These are phyloP conservation scores for Colletotrichum viniferum DNA, from an alignment of 2,329 filamentous ascomycete species.

Conservation along the genomic window DNA sequence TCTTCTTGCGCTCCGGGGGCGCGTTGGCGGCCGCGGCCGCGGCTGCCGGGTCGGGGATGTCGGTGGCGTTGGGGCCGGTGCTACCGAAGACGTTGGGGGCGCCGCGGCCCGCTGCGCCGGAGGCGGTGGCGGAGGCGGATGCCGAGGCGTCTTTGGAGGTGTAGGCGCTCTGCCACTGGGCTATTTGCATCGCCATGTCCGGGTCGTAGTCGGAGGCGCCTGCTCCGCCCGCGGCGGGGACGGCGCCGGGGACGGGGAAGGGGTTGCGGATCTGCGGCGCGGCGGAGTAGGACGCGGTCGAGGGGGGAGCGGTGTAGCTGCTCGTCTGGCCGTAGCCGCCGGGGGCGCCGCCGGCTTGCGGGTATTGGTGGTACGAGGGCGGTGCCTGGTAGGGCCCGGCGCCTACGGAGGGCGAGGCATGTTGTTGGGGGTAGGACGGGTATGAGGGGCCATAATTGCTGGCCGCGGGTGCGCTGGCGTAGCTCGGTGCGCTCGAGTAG, in stretches of 20 bases:
- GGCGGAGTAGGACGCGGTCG: slow-evolving; percentile 46
- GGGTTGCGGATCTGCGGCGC: slow-evolving; percentile 80
- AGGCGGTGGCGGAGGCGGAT: neutral
- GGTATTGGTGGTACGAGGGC: slow-evolving; percentile 30
- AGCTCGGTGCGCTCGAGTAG: slow-evolving; percentile 40
- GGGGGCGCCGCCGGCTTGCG: slow-evolving; percentile 30
- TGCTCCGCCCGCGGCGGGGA: slow-evolving; percentile 5
- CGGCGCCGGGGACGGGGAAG: slow-evolving; percentile 68
- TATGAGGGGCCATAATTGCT: slow-evolving; percentile 49
- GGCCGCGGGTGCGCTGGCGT: slow-evolving; percentile 37
- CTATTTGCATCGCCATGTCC: slow-evolving; percentile 89
- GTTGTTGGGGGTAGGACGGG: slow-evolving; percentile 40
- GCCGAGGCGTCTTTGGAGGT: slow-evolving; percentile 19
- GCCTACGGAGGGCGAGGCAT: slow-evolving; percentile 25
- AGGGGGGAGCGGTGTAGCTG: slow-evolving; percentile 33
- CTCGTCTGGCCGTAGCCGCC: slow-evolving; percentile 27
- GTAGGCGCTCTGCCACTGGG: slow-evolving; percentile 94
- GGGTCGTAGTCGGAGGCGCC: slow-evolving; percentile 65
- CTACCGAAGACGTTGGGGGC: slow-evolving; percentile 31
- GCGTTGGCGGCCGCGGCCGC: slow-evolving; percentile 50
- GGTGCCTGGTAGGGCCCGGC: slow-evolving; percentile 22
- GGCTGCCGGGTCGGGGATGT: slow-evolving; percentile 33
- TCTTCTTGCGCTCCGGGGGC: slow-evolving; percentile 73
- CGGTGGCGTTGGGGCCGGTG: slow-evolving; percentile 26
- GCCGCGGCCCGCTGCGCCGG: slow-evolving; percentile 28